Evolutionary conservation across 2,329 filamentous ascomycete species (phyloP).

Genomic region (Aspergillus persii): DNA sequence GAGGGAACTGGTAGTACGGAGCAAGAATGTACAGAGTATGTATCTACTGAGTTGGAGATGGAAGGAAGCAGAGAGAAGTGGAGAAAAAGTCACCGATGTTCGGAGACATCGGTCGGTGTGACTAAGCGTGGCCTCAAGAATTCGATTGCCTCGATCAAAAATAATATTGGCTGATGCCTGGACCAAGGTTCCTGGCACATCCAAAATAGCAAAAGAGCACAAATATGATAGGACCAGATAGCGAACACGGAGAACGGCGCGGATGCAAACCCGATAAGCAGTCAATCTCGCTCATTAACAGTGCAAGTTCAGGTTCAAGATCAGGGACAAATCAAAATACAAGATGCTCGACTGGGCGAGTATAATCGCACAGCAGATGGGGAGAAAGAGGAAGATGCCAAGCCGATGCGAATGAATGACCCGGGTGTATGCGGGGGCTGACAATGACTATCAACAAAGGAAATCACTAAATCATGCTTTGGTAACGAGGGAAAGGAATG

Average conservation of each 20-base stretch:
- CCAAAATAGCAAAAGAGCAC: neutral
- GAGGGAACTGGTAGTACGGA: no score
- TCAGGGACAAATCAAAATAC: slow-evolving; percentile 11
- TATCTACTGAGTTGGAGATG: neutral
- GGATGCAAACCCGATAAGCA: slow-evolving; percentile 11
- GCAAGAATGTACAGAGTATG: neutral
- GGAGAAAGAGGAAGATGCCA: slow-evolving; percentile 7
- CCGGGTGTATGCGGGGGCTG: slow-evolving; percentile 11
- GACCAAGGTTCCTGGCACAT: slow-evolving; percentile 9
- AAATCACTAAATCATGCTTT: slow-evolving; percentile 18
- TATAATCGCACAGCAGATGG: slow-evolving; percentile 9
- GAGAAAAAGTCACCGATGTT: neutral
- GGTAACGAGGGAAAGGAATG: slow-evolving; percentile 16
- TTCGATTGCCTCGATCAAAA: slow-evolving; percentile 9
- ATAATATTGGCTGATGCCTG: neutral
- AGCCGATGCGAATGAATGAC: slow-evolving; percentile 18
- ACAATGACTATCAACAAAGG: slow-evolving; percentile 22
- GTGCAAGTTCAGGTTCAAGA: slow-evolving; percentile 4
- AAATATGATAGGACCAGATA: slow-evolving; percentile 5
- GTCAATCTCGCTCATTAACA: slow-evolving; percentile 21
- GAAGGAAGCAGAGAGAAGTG: neutral
- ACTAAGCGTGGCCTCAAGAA: slow-evolving; percentile 5
- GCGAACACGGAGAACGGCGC: slow-evolving; percentile 4
- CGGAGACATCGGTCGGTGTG: neutral
- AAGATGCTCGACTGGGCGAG: slow-evolving; percentile 3